phyloP scores from a whole-genome alignment of 2,329 filamentous ascomycete species.

The Fusarium sp. region DNA sequence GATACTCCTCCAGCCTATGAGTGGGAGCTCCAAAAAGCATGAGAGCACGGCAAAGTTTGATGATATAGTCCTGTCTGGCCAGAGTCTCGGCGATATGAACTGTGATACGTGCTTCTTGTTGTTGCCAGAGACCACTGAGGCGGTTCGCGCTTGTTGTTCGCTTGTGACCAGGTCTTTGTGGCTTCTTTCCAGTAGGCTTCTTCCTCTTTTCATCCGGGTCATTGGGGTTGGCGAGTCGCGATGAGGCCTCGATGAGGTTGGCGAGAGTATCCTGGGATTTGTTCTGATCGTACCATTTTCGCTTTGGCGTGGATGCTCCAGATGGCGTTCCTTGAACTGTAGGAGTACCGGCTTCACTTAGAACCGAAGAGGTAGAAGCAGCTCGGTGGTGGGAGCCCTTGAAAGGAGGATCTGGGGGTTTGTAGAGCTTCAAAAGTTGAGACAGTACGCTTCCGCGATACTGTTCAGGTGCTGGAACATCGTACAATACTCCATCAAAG shows the following conservation, averaged over 20 bases:
- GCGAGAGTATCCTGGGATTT: slow-evolving; percentile 58
- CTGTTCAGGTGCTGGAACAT: slow-evolving; percentile 53
- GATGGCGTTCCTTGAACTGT: slow-evolving; percentile 50
- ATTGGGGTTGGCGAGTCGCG: slow-evolving; percentile 52
- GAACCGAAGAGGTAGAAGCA: slow-evolving; percentile 42
- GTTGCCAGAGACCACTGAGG: slow-evolving; percentile 53
- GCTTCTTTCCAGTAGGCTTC: slow-evolving; percentile 46
- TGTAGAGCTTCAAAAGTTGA: slow-evolving; percentile 60
- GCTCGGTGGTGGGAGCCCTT: slow-evolving; percentile 38
- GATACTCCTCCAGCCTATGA: slow-evolving; percentile 88
- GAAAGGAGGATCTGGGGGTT: slow-evolving; percentile 47
- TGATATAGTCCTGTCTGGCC: slow-evolving; percentile 81
- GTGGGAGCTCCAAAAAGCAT: slow-evolving; percentile 93
- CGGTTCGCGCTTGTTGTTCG: slow-evolving; percentile 51
- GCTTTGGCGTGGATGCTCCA: slow-evolving; percentile 55
- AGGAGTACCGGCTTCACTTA: slow-evolving; percentile 47
- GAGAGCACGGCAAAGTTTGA: slow-evolving; percentile 83
- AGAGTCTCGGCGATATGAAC: slow-evolving; percentile 73
- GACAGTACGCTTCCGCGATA: slow-evolving; percentile 59
- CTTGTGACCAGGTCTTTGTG: slow-evolving; percentile 47
- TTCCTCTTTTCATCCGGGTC: slow-evolving; percentile 27
- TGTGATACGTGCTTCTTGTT: slow-evolving; percentile 59
- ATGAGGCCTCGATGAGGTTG: slow-evolving; percentile 60
- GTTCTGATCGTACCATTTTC: slow-evolving; percentile 62
- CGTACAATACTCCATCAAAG: slow-evolving; percentile 53